Conservation (phyloP, 1,284 basidiomycete species). For the Taiwanofungus camphoratus region DNA sequence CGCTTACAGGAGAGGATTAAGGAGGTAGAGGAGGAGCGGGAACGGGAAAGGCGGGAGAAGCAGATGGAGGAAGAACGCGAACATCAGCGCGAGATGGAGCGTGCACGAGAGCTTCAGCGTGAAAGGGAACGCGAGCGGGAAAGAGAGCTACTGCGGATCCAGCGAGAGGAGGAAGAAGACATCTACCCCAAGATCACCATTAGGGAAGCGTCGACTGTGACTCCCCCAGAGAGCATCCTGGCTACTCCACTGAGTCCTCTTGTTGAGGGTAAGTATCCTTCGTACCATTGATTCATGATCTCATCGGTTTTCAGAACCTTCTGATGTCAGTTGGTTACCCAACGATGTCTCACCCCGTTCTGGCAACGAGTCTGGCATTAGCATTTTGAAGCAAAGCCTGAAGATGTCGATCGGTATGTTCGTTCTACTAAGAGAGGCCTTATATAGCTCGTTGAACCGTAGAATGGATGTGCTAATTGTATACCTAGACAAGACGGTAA, state of each 20-base stretch:
- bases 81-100: conserved; percentile 26
- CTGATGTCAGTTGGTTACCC: conserved; percentile 17
- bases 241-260: conserved; percentile 25
- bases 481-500: conserved; percentile 50
- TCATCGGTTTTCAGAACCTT: conserved; percentile 15
- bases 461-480: neutral
- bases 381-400: conserved; percentile 56
- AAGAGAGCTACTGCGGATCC: conserved; percentile 14
- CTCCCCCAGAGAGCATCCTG: conserved; percentile 15
- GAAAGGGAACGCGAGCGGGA: conserved; percentile 21
- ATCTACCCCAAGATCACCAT: conserved; percentile 18
- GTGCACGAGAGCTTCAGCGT: conserved; percentile 18
- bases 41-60: conserved; percentile 35
- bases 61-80: conserved; percentile 12
- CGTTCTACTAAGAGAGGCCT: too few relatives aligned
- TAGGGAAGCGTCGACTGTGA: conserved; percentile 13
- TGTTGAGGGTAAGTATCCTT: conserved; percentile 21
- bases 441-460: neutral
- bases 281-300: neutral
- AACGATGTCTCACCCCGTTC: conserved; percentile 16
- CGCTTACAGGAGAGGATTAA: conserved; percentile 36
- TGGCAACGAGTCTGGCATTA: conserved; percentile 29
- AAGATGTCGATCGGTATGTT: conserved; percentile 62
- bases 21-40: conserved; percentile 37
- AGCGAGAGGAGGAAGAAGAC: conserved; percentile 6